A percentile compares a stretch with the other conserved stretches of the same genome.
These are phyloP conservation scores for Suillus lakei DNA, from an alignment of 768 basidiomycete genomes.

Conservation along the genomic window DNA sequence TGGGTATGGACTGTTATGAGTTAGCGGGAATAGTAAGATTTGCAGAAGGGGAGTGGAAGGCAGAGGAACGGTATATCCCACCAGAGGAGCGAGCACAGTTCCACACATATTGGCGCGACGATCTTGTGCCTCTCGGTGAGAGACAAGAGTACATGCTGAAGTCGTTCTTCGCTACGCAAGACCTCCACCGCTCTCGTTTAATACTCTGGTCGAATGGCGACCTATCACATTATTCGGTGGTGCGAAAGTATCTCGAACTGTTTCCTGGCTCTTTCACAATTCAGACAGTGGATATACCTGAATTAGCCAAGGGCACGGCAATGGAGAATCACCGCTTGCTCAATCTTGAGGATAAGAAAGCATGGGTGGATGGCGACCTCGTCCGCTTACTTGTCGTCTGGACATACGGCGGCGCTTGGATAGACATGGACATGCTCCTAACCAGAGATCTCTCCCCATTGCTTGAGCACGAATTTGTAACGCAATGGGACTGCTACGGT, in stretches of 20 bases:
- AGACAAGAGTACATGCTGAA: constrained; percentile 91
- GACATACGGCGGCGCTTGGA: constrained; percentile 92
- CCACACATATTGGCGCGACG: constrained; percentile 94
- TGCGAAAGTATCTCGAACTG: constrained; percentile 60
- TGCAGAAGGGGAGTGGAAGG: constrained; percentile 13
- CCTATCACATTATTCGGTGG: constrained; percentile 56
- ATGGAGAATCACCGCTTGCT: constrained; percentile 69
- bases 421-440: constrained; percentile 95
- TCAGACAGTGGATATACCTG: constrained; percentile 65
- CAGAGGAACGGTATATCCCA: constrained; percentile 26
- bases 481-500: constrained; percentile 99
- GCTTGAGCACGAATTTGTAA: constrained; percentile 93
- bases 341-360: constrained; percentile 69
- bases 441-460: constrained; percentile 86
- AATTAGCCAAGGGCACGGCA: constrained; percentile 75
- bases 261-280: constrained; percentile 78
- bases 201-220: constrained; percentile 94
- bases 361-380: constrained; percentile 95
- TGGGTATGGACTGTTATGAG: constrained; percentile 91
- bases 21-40: constrained; percentile 80
- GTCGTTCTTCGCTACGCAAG: constrained; percentile 93
- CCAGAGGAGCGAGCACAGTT: constrained; percentile 62
- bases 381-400: constrained; percentile 85
- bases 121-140: constrained; percentile 76
- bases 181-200: constrained; percentile 64